phyloP scores from a whole-genome alignment of 305 asterid genomes.

The Fraxinus paxiana region DNA sequence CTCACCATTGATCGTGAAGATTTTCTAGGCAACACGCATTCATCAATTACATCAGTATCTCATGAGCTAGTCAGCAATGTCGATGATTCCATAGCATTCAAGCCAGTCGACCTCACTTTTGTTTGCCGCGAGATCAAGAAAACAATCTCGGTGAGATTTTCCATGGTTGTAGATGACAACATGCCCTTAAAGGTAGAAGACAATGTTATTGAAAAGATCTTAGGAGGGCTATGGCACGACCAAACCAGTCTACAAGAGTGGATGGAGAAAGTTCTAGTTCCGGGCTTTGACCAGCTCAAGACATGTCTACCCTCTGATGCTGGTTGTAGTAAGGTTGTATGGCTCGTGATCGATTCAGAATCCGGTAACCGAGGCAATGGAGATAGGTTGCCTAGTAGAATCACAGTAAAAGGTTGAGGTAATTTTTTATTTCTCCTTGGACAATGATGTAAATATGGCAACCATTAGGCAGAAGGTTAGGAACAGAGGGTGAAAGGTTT shows the following conservation, averaged over 20 bases:
- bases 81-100: slow-evolving; percentile 67
- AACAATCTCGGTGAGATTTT: slow-evolving; percentile 54
- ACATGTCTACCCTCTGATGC: slow-evolving; percentile 31
- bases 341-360: slow-evolving; percentile 58
- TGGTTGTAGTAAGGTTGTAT: slow-evolving; percentile 34
- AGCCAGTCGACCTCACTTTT: slow-evolving; percentile 53
- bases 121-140: slow-evolving; percentile 70
- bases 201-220: slow-evolving; percentile 53
- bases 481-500: slow-evolving; percentile 20
- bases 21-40: slow-evolving; percentile 41
- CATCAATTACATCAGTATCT: slow-evolving; percentile 59
- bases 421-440: not conserved
- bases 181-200: slow-evolving; percentile 61
- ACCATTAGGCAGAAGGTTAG: slow-evolving; percentile 14
- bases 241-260: slow-evolving; percentile 57
- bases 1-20: slow-evolving; percentile 67
- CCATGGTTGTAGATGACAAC: slow-evolving; percentile 48
- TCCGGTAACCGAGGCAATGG: slow-evolving; percentile 32
- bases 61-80: slow-evolving; percentile 55
- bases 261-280: slow-evolving; percentile 57
- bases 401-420: slow-evolving; percentile 35
- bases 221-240: slow-evolving; percentile 80
- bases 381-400: slow-evolving; percentile 65
- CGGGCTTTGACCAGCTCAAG: slow-evolving; percentile 57
- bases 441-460: slow-evolving; percentile 45